Conservation (phyloP, 2,329 filamentous ascomycete species). For the Colletotrichum limetticola region DNA sequence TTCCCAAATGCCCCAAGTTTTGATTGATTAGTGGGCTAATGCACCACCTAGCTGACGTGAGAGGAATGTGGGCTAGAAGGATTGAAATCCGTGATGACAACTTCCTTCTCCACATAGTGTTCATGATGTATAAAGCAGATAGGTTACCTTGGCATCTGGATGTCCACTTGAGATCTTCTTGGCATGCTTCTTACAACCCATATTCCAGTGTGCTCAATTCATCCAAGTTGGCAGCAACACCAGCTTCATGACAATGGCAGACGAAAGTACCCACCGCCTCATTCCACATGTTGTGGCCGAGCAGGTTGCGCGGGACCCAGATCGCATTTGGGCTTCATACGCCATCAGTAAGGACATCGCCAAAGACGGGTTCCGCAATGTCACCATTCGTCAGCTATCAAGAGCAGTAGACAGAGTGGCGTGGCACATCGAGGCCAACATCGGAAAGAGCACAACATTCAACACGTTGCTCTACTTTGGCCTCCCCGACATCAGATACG, state of each 20-base stretch:
- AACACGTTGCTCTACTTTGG: constrained; percentile 49
- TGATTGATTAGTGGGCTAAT: no score
- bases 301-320: constrained; percentile 31
- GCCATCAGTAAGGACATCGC: constrained; percentile 45
- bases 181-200: no score
- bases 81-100: no score
- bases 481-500: constrained; percentile 50
- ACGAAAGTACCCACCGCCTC: not conserved
- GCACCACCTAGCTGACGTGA: no score
- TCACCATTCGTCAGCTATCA: constrained; percentile 42
- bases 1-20: no score
- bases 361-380: constrained; percentile 42
- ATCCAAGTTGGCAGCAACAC: not conserved
- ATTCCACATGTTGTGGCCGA: not conserved
- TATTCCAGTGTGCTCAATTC: no score
- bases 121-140: no score
- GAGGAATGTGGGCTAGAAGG: no score
- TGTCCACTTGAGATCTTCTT: no score
- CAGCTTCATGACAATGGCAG: not conserved
- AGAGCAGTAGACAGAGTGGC: constrained; percentile 45
- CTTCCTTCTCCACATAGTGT: no score
- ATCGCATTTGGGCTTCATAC: constrained; percentile 46
- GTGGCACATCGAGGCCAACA: constrained; percentile 43
- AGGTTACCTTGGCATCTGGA: no score
- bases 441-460: constrained; percentile 43